phyloP scores from a whole-genome alignment of 148 eudicot genomes.

The Fagopyrum tataricum region DNA sequence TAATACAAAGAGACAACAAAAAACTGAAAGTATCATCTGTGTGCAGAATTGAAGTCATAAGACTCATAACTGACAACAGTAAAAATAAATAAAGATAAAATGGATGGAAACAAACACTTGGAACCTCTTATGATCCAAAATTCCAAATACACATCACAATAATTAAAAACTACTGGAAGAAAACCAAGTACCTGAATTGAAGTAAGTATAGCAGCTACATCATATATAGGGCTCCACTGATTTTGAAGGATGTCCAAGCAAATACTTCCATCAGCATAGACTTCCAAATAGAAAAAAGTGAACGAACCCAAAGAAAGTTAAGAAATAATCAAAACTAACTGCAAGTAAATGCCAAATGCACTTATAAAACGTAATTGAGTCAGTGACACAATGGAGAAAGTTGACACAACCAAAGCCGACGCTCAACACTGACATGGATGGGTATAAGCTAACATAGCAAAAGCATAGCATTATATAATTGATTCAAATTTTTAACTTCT shows the following conservation, averaged over 20 bases:
- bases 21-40: neutral
- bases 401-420: neutral
- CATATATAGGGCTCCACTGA: conserved; percentile 88
- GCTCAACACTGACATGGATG: neutral
- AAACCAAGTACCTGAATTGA: conserved; percentile 54
- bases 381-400: neutral
- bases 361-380: neutral
- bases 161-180: neutral
- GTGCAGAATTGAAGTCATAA: neutral
- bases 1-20: neutral
- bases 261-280: conserved; percentile 84
- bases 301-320: neutral
- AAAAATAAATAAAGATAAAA: neutral
- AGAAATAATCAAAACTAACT: neutral
- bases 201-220: conserved; percentile 78
- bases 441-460: neutral
- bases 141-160: neutral
- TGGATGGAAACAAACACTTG: neutral
- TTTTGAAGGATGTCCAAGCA: conserved; percentile 83
- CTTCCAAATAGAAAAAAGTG: conserved; percentile 16
- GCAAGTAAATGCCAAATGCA: neutral
- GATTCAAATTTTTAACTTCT: neutral
- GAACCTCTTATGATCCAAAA: neutral
- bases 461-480: neutral
- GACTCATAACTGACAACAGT: neutral